Base-by-base conservation (phyloP, 768 basidiomycete species). In the Calvatia gigantea region DNA sequence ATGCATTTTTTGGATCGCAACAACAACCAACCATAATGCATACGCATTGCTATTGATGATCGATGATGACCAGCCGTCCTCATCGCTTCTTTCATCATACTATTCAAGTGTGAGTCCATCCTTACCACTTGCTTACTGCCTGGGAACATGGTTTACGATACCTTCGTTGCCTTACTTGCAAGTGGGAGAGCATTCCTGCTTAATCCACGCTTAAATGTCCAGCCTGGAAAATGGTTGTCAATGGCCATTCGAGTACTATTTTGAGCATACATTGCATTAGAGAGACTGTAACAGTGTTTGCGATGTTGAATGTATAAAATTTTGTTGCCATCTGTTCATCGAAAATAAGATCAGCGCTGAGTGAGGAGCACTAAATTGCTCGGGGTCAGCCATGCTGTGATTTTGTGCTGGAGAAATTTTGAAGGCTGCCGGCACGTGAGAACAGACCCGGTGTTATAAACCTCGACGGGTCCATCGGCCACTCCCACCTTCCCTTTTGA, bases 201-300 rank as follows among this genome's bases (percentile, higher is more conserved):
- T 76, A 80, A 82, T 89, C 87, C 87, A 89, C 87, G 77, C 87
- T 89, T 83, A 85, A 82, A 75, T 80, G 81, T 71, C 78, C 79
- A 78, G 70, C 75, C 76, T 64, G 66, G 56, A 54, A 66, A 70
- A 74, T 67, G 60, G 53, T 65, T 58, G 51, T n/a, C 37, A 55
- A 71, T 87, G 86, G 83, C 64, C 79, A 79, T 80, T 83, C 80
- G 86, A 87, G 87, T 86, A 89, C 87, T 89, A 88, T 85, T 74
- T 79, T 76, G 69, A 70, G 83, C 74, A 66, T 62, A 84, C 74
- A 81, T 72, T 58, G 31, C 8, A 25, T 58, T 2, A 31, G 14
- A 21, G 19, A 31, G n/a, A 5, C 42, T 31, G 38, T 47, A 41
- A 48, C 55, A 59, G 63, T 63, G 62, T 27, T 41, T 28, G n/a